Evolutionary conservation across 2,329 filamentous ascomycete species (phyloP).

Genomic region (Dactylonectria macrodidyma): DNA sequence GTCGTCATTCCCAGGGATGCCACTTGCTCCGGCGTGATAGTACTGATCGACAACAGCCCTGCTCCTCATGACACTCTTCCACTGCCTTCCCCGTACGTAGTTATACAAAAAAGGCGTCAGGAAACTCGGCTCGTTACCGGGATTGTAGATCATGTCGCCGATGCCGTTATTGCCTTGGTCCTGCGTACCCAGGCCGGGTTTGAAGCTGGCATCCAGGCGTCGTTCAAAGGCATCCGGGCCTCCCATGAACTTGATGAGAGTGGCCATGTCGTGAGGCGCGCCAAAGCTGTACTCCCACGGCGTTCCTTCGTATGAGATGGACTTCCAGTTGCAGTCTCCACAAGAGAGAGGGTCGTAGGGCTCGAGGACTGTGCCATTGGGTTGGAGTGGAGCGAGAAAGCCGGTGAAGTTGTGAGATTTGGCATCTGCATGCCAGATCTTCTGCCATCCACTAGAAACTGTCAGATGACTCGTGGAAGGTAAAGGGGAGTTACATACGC

Average conservation of each 20-base stretch:
- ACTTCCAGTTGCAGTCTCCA: constrained; percentile 59
- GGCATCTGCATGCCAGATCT: constrained; percentile 69
- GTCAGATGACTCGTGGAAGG: neutral
- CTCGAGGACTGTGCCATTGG: constrained; percentile 35
- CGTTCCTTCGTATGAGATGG: constrained; percentile 62
- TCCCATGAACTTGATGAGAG: constrained; percentile 66
- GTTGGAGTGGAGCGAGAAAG: constrained; percentile 69
- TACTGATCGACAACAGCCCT: constrained; percentile 63
- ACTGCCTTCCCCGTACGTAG: constrained; percentile 63
- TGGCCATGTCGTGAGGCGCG: constrained; percentile 71
- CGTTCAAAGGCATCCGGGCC: constrained; percentile 65
- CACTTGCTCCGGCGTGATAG: constrained; percentile 55
- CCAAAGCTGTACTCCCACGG: constrained; percentile 68
- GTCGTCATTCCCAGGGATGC: constrained; percentile 72
- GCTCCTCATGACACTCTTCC: constrained; percentile 65
- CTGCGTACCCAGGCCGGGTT: constrained; percentile 59
- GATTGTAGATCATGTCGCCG: constrained; percentile 64
- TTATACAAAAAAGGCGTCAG: constrained; percentile 71
- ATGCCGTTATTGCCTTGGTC: constrained; percentile 64
- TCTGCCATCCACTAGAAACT: constrained; percentile 65
- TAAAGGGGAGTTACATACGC: neutral
- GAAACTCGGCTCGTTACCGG: constrained; percentile 71
- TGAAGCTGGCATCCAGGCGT: constrained; percentile 57
- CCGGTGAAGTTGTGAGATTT: constrained; percentile 65
- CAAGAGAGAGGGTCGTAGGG: constrained; percentile 66